These are phyloP conservation scores for Leptographium galeiforme DNA, from an alignment of 2,329 filamentous ascomycete genomes.

Conservation along the genomic window DNA sequence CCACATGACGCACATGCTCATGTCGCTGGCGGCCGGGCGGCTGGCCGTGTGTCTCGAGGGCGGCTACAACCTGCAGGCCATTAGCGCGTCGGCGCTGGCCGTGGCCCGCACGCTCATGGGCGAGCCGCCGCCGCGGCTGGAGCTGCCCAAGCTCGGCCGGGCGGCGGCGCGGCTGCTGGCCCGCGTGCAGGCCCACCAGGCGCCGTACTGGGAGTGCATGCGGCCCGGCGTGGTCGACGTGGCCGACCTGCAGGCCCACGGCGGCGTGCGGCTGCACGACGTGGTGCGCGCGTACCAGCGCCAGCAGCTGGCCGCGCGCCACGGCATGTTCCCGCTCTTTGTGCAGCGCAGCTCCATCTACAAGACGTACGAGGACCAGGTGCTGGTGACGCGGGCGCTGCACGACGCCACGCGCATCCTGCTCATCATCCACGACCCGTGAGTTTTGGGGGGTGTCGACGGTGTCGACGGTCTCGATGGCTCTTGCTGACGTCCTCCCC, in stretches of 20 bases:
- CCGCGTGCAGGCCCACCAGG: conserved; percentile 46
- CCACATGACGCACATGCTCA: conserved; percentile 99
- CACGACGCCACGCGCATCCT: conserved; percentile 54
- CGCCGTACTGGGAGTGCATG: conserved; percentile 79
- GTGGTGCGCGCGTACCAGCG: conserved; percentile 68
- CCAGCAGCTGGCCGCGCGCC: conserved; percentile 54
- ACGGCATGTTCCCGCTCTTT: conserved; percentile 67
- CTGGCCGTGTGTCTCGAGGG: conserved; percentile 89
- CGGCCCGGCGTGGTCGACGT: conserved; percentile 50
- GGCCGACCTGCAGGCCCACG: conserved; percentile 34
- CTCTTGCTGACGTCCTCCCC: conserved; percentile 9
- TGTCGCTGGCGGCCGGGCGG: conserved; percentile 82
- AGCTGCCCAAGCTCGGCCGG: conserved; percentile 41
- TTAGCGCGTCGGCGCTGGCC: conserved; percentile 81
- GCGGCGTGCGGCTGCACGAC: conserved; percentile 58
- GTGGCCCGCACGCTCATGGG: conserved; percentile 92
- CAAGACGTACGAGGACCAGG: conserved; percentile 73
- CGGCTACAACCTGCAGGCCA: conserved; percentile 86
- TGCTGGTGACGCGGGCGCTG: conserved; percentile 66
- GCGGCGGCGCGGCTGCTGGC: conserved; percentile 43
- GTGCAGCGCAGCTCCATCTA: conserved; percentile 62
- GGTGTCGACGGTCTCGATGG: too few relatives aligned
- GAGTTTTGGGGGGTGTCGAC: too few relatives aligned
- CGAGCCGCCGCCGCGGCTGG: conserved; percentile 61
- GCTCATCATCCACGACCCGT: conserved; percentile 85